Evolutionary conservation across 1,284 basidiomycete genomes (phyloP), one percentile per base, ranked within the genome.

Genomic region (Macrocybe sp.): DNA sequence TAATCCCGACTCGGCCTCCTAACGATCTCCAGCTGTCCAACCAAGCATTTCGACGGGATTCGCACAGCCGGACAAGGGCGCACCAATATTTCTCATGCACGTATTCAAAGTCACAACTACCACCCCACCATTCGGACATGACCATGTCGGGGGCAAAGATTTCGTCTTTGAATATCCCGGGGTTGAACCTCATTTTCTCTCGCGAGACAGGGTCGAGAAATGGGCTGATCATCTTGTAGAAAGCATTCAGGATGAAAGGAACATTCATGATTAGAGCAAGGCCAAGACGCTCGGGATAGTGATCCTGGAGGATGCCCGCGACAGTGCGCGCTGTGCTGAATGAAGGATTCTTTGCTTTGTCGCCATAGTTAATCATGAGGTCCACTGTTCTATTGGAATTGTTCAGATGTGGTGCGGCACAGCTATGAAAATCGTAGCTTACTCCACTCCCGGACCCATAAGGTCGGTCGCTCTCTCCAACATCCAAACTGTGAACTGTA

Each of bases 211-310:
- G 84, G 64, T 89, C 87, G 44, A 89, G 76, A 62, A 90, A 81
- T 0, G 94, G 92, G 47, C 75, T 79, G 61, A 97, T 83, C 52
- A 91, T 72, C 52, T 84, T 87, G 74, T 89, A 92, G 73, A 94
- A 93, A 0, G 83, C 75, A 53, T 83, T 83, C 53, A 94, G 67
- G 55, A 91, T 66, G 68, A 78, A 91, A 16, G 94, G 93, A 41
- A 93, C 81, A 60, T 95, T 92, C 51, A 88, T 75, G 55, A 96
- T 83, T 40, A 94, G 69, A 1, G 91, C 83, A 22, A 82, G 73
- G n/a, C 92, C 92, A 33, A 97, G 80, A n/a, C 92, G 81, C 68
- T 96, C 93, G 1, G 92, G 91, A 61, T 97, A 93, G 63, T 96
- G 92, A 52, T 85, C 79, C 64, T 95, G 92, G 28, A 95, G 71